Evolutionary conservation across 306 rosid genomes (phyloP), one percentile per base, ranked within the genome.

Genomic region (Hippophae tibetana): DNA sequence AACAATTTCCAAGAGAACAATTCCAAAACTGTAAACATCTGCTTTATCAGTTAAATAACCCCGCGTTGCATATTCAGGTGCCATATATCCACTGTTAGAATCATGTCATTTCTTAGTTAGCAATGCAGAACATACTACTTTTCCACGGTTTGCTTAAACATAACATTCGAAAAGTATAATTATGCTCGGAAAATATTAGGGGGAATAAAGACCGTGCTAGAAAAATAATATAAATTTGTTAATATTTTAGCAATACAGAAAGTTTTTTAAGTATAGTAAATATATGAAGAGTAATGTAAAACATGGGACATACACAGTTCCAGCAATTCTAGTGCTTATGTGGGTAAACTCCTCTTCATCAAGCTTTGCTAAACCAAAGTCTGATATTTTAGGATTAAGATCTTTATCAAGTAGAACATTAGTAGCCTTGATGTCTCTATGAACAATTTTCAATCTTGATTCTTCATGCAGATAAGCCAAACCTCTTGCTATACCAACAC

Each of bases 371-470:
- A 75, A 69, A 60, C 80, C 72, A 43, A 75, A 75, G 76, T 75
- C 69, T 0, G 80, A 75, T 60, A 75, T 75, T 58, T 75, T 75
- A 0, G 76, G 66, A 43, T 45, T 56, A 8, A 75, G 73, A 64
- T 67, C 51, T 70, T 70, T 72, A 70, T 70, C 77, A 52, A 78
- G 74, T 10, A 78, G 43, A 5, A 78, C 57, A 47, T 78, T 78
- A 56, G 83, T 64, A 50, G 74, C 80, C 69, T 78, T 78, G 54
- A 78, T 78, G 52, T 78, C 79, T 58, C 83, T 68, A 61, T 78
- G 83, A 63, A 78, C 79, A 10, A 75, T 66, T 53, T 69, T 69
- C 57, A 75, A 23, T 66, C 65, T 69, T 23, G 79, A 75, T 52
- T 75, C 80, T 42, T 75, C 76, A 62, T 75, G 80, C 6, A 70